A percentile compares a stretch with the other conserved stretches of the same genome.
These are phyloP conservation scores for Bremia lactucae DNA, from an alignment of 352 stramenopile genomes.

Conservation along the genomic window DNA sequence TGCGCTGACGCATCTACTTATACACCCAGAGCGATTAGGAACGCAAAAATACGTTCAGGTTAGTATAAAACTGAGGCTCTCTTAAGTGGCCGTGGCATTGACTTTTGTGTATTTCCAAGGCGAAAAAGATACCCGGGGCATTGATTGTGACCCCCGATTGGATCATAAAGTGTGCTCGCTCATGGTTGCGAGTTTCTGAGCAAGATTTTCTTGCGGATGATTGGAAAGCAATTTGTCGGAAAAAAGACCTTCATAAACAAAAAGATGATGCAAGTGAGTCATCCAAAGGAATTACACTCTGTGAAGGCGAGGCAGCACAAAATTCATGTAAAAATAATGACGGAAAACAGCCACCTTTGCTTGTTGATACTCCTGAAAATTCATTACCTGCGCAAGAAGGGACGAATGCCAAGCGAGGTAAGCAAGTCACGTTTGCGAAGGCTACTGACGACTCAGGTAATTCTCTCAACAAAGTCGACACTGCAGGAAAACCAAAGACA, in stretches of 20 bases:
- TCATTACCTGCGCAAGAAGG: conserved; percentile 12
- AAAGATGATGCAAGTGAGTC: conserved; percentile 1
- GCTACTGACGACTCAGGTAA: conserved; percentile 24
- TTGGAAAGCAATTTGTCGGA: conserved; percentile 41
- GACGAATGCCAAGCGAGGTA: conserved; percentile 18
- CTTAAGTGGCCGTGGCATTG: too few relatives aligned
- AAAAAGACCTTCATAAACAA: conserved; percentile 10
- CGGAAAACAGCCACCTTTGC: conserved; percentile 2
- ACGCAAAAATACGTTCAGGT: conserved; percentile 76
- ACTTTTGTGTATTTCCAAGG: conserved; percentile 24
- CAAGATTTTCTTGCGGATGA: conserved; percentile 57
- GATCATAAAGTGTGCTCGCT: conserved; percentile 68
- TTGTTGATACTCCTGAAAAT: conserved; percentile 1
- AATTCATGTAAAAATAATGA: conserved; percentile 4
- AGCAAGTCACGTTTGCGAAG: conserved; percentile 54
- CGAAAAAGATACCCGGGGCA: conserved; percentile 44
- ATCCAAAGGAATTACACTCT: background rate
- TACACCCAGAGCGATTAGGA: conserved; percentile 65
- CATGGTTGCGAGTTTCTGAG: conserved; percentile 51
- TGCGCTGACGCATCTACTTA: conserved; percentile 73
- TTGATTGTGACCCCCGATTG: conserved; percentile 67
- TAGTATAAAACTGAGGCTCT: background rate
- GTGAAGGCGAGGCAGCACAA: background rate
- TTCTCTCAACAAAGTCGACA: conserved; percentile 11
- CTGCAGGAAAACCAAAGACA: conserved; percentile 16